phyloP scores from a whole-genome alignment of 805 yeast genomes.

The Kuraishia ogatae region DNA sequence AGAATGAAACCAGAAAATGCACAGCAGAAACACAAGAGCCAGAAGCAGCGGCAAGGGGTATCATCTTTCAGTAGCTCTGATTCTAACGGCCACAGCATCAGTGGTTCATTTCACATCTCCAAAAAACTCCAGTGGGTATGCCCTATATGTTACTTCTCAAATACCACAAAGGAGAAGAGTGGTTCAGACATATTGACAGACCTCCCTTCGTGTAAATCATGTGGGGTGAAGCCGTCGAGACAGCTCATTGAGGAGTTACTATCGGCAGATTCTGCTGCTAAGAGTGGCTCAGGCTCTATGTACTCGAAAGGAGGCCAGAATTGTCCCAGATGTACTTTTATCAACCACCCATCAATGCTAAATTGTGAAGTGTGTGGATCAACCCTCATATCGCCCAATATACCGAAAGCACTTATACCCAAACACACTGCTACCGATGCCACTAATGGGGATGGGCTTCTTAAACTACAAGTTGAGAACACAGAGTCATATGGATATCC shows the following conservation, averaged over 20 bases:
- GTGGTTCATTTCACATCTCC: too few relatives aligned
- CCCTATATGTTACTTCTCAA: constrained; percentile 77
- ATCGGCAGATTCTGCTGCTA: constrained; percentile 3
- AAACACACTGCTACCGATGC: background rate
- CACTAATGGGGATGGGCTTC: background rate
- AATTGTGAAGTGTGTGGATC: constrained; percentile 87
- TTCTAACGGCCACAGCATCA: too few relatives aligned
- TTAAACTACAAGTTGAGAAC: background rate
- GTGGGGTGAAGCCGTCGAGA: constrained; percentile 47
- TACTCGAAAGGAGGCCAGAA: constrained; percentile 24
- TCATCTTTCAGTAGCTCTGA: too few relatives aligned
- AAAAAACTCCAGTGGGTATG: constrained; percentile 58
- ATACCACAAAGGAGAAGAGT: constrained; percentile 25
- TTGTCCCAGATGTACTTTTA: constrained; percentile 50
- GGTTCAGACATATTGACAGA: constrained; percentile 8
- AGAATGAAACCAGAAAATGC: constrained; percentile 7
- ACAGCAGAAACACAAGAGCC: constrained; percentile 11
- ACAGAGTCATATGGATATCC: too few relatives aligned
- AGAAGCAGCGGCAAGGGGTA: constrained; percentile 8
- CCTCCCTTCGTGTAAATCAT: constrained; percentile 44
- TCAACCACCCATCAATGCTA: constrained; percentile 70
- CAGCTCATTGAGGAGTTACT: constrained; percentile 21
- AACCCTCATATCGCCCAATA: constrained; percentile 23
- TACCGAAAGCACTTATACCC: constrained; percentile 8
- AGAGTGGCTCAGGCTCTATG: too few relatives aligned